Evolutionary conservation across 1,284 basidiomycete species (phyloP), one percentile per base, ranked within the genome.

Genomic region (Tilletia caries): DNA sequence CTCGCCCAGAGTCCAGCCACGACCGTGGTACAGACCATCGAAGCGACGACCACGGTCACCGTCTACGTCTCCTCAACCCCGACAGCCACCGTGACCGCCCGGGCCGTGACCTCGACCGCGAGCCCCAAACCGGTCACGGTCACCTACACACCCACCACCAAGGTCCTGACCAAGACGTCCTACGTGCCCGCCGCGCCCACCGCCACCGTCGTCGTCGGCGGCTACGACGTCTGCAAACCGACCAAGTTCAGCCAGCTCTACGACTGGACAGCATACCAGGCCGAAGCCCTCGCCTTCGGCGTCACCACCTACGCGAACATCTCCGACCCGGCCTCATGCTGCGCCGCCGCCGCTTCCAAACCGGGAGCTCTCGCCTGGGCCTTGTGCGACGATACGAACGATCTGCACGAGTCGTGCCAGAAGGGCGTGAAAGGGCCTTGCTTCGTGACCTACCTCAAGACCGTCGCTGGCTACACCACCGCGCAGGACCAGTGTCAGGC

Each of bases 361-460:
- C 23, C 23, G 23, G 54, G 54, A 5, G 54, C 54, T 4, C 54
- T 60, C 32, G 54, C 54, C 54, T 60, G 54, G 54, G 54, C 54
- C 10, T 8, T 60, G 25, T 60, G 54, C 32, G 54, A 60, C 27
- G 54, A 27, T 8, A 60, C 54, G 20, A 29, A 25, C 54, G 13
- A 18, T 10, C 1, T 25, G 20, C 54, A 25, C 15, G 15, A 18
- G 25, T 29, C 25, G 8, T 60, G 54, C 54, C 23, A 25, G 25
- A 27, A 33, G 32, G 54, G 54, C 12, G 54, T 60, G 6, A 18
- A 29, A 18, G 54, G 54, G 1, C 54, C 54, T 29, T 60, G 54
- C 54, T 60, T 60, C 32, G 54, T 60, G 1, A 60, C 54, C 54
- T 60, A 60, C 54, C 54, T 60, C 54, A 60, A 60, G 54, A 60